Evolutionary conservation across 2,329 filamentous ascomycete genomes (phyloP), one percentile per base, ranked within the genome.

Genomic region (Neoarthrinium moseri): DNA sequence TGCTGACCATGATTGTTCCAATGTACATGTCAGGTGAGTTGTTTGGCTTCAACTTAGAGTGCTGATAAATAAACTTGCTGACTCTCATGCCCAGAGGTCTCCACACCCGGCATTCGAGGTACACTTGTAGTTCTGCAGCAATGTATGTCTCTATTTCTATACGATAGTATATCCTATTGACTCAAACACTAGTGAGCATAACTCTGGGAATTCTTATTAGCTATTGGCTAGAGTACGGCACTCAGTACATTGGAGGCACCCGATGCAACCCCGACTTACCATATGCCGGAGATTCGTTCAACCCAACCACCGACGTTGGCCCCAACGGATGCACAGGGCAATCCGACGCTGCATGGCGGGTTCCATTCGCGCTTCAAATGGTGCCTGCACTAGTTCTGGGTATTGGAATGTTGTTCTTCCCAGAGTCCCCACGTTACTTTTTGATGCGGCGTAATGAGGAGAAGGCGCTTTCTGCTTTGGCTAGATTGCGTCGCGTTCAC

Each of bases 361-460:
- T 78, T 0, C 74, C 74, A 0, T 75, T 75, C 46, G 60, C 68
- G 4, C 58, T 77, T 5, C 74, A 77, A 45, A 69, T 72, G 48
- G 53, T 70, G 4, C 64, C 67, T 4, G 69, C 68, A 8, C 51
- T 68, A 4, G 56, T 66, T 47, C 55, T 71, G 22, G 61, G 67
- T 36, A 35, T 56, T 23, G 70, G 71, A 7, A 72, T 77, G 26
- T 56, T 60, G 32, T 69, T 75, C 54, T 65, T 75, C 33, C 72
- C 73, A 5, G 72, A 63, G 51, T 71, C 67, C 2, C 72, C 72
- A 1, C 65, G 71, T 5, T 75, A 72, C 72, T 65, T 75, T 2
- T 63, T 65, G 11, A 64, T 67, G 29, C 57, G 62, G 6, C 62
- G 67, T n/a, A 56, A 69, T 5, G 57, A 70, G 2, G 71, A 74